Conservation (phyloP, 345 rosid genomes). For the Mallotus nudiflorus region DNA sequence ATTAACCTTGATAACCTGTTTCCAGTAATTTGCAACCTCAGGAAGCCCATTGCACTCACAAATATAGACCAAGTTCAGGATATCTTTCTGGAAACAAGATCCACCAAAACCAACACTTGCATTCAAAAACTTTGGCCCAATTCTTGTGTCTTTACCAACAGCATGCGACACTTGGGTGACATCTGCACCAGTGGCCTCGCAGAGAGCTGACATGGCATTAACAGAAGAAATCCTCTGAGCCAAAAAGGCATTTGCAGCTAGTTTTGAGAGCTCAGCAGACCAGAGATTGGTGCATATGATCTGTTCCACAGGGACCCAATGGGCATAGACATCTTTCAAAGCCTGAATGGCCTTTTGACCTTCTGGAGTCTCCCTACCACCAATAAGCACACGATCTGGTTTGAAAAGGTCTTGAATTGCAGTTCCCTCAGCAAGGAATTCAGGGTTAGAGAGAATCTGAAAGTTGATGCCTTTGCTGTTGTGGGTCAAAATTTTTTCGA, state of each 20-base stretch:
- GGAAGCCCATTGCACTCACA: slow-evolving; percentile 31
- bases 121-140: slow-evolving; percentile 33
- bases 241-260: slow-evolving; percentile 32
- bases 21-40: slow-evolving; percentile 30
- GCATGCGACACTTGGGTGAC: slow-evolving; percentile 29
- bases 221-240: slow-evolving; percentile 28
- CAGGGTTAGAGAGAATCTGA: slow-evolving; percentile 31
- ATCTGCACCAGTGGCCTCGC: slow-evolving; percentile 30
- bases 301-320: slow-evolving; percentile 31
- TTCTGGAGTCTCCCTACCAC: slow-evolving; percentile 29
- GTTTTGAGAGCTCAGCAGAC: slow-evolving; percentile 35
- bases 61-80: slow-evolving; percentile 29
- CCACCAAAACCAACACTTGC: slow-evolving; percentile 34
- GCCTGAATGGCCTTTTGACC: slow-evolving; percentile 24
- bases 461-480: slow-evolving; percentile 32
- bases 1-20: slow-evolving; percentile 30
- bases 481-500: slow-evolving; percentile 30
- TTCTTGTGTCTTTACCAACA: slow-evolving; percentile 28
- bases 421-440: slow-evolving; percentile 34
- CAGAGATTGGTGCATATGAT: slow-evolving; percentile 32
- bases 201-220: slow-evolving; percentile 27
- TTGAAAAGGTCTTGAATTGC: slow-evolving; percentile 29
- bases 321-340: slow-evolving; percentile 31
- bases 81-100: slow-evolving; percentile 30
- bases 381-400: slow-evolving; percentile 32